phyloP scores from a whole-genome alignment of 371 early-diverging fungal genomes.

The Haplosporangium sp. region DNA sequence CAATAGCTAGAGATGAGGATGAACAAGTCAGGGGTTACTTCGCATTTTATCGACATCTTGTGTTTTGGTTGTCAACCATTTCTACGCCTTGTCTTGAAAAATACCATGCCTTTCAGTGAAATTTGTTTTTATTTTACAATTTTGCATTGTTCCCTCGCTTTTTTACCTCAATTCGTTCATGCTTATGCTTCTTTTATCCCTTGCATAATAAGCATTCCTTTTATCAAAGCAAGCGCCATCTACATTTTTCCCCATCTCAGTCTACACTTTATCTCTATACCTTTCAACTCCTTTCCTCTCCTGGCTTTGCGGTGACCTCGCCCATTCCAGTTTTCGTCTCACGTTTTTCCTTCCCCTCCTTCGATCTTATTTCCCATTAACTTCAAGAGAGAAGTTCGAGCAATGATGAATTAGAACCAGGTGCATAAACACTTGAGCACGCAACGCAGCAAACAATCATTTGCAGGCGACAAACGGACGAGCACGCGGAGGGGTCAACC shows the following conservation, averaged over 20 bases:
- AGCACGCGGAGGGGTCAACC: neutral
- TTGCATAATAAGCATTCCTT: constrained; percentile 4
- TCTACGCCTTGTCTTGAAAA: neutral
- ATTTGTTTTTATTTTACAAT: neutral
- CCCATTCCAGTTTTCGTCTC: neutral
- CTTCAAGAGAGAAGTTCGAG: neutral
- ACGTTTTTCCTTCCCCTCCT: neutral
- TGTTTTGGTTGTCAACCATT: neutral
- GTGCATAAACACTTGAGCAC: neutral
- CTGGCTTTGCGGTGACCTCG: neutral
- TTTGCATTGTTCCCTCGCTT: constrained; percentile 2
- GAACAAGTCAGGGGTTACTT: constrained; percentile 1
- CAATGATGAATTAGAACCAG: neutral
- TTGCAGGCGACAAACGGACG: neutral
- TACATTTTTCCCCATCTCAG: neutral
- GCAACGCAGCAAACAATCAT: neutral
- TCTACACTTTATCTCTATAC: neutral
- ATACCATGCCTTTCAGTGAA: neutral
- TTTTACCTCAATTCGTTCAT: neutral
- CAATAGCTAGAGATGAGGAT: neutral
- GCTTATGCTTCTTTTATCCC: neutral
- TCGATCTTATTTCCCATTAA: neutral
- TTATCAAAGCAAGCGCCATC: neutral
- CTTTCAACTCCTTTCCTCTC: neutral
- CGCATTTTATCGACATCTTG: neutral